Conservation (phyloP, 257 asterid genomes). For the Echites panduratus region DNA sequence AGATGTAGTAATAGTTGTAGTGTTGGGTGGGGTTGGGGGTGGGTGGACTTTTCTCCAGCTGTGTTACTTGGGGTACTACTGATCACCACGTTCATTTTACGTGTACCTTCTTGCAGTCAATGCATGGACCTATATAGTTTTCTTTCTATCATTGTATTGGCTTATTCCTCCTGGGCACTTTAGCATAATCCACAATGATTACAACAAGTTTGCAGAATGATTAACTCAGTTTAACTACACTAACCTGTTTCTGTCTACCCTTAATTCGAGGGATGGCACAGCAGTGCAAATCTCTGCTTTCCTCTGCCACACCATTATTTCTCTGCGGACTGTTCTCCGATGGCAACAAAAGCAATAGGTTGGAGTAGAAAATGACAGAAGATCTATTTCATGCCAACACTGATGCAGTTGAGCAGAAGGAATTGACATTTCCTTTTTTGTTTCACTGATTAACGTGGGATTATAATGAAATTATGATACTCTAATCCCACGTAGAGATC, state of each 20-base stretch:
- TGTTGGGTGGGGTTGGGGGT: too few relatives aligned
- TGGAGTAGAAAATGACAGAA: not conserved
- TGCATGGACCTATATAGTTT: not conserved
- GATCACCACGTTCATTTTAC: not conserved
- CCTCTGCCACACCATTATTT: not conserved
- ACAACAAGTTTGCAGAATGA: not conserved
- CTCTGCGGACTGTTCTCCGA: not conserved
- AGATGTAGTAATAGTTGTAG: too few relatives aligned
- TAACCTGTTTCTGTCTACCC: not conserved
- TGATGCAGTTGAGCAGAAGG: too few relatives aligned
- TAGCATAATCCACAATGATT: not conserved
- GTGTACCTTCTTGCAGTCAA: not conserved
- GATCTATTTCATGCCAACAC: too few relatives aligned
- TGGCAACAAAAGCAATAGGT: constrained; percentile 5
- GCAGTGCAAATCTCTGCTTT: constrained; percentile 4
- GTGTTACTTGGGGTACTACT: too few relatives aligned
- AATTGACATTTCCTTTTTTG: too few relatives aligned
- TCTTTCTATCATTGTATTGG: not conserved
- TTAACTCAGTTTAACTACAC: not conserved
- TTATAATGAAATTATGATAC: too few relatives aligned
- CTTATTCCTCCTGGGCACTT: not conserved
- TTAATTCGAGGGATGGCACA: not conserved
- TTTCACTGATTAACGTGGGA: too few relatives aligned
- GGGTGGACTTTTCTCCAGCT: too few relatives aligned
- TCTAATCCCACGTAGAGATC: too few relatives aligned